phyloP scores from a whole-genome alignment of 2,329 filamentous ascomycete genomes.

The Orbilia ellipsospora region DNA sequence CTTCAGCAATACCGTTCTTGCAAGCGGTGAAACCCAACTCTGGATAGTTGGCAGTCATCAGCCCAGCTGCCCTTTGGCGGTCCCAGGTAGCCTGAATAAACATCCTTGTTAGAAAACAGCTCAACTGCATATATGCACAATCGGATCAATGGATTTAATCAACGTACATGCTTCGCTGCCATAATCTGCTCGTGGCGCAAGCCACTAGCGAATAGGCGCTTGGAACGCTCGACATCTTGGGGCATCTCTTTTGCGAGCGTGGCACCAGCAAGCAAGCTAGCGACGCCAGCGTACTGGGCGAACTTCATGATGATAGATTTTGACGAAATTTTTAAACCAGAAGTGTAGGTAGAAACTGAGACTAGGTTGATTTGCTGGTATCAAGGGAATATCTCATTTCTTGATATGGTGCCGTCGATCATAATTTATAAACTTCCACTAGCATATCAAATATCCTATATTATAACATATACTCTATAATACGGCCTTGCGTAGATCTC shows the following conservation, averaged over 20 bases:
- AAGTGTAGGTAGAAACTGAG: constrained; percentile 13
- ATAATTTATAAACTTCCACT: constrained; percentile 39
- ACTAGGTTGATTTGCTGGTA: constrained; percentile 18
- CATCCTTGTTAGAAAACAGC: constrained; percentile 51
- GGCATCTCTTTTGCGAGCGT: constrained; percentile 48
- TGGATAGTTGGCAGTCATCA: constrained; percentile 37
- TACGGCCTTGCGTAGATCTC: background rate
- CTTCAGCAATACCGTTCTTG: constrained; percentile 28
- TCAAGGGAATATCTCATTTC: constrained; percentile 25
- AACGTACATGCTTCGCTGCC: constrained; percentile 50
- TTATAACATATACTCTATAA: too few relatives aligned
- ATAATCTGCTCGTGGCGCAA: constrained; percentile 50
- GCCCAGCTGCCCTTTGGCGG: constrained; percentile 25
- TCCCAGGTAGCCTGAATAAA: constrained; percentile 32
- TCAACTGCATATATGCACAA: constrained; percentile 25
- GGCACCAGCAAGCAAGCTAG: constrained; percentile 47
- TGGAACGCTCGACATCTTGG: constrained; percentile 44
- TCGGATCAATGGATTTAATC: constrained; percentile 7
- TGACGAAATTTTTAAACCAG: constrained; percentile 7
- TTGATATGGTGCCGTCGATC: constrained; percentile 22
- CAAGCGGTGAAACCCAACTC: constrained; percentile 46
- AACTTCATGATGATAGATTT: constrained; percentile 35
- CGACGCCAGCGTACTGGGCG: constrained; percentile 49
- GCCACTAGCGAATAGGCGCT: constrained; percentile 38
- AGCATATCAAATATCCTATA: too few relatives aligned